phyloP scores from a whole-genome alignment of 345 rosid genomes.

The Gossypium mustelinum region DNA sequence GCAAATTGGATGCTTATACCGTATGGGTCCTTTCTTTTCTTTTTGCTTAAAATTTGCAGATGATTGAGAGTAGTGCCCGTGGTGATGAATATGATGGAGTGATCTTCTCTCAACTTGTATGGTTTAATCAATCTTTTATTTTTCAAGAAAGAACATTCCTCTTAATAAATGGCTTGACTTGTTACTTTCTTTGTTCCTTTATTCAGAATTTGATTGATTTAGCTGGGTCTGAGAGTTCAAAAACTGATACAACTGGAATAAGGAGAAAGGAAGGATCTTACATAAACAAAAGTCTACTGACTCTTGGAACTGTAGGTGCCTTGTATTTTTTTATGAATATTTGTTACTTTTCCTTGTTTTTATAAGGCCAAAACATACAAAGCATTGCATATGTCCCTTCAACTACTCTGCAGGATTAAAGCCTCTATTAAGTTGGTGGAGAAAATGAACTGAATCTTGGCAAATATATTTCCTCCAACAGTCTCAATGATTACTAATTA shows the following conservation, averaged over 20 bases:
- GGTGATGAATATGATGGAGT: slow-evolving; percentile 99
- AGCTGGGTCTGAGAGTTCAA: slow-evolving; percentile 99
- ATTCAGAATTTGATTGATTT: slow-evolving; percentile 93
- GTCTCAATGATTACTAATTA: not conserved
- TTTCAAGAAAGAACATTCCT: slow-evolving; percentile 9
- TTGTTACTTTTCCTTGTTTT: not conserved
- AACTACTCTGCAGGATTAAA: not conserved
- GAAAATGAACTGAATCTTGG: slow-evolving; percentile 9
- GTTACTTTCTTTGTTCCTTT: slow-evolving; percentile 18
- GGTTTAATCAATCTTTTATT: slow-evolving; percentile 24
- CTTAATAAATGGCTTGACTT: slow-evolving; percentile 10
- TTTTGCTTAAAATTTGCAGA: slow-evolving; percentile 48
- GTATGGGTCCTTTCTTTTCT: not conserved
- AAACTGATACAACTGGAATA: slow-evolving; percentile 96
- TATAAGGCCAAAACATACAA: slow-evolving; percentile 3
- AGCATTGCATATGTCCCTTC: not conserved
- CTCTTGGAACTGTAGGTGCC: slow-evolving; percentile 91
- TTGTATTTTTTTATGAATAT: slow-evolving; percentile 6
- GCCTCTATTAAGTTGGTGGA: slow-evolving; percentile 6
- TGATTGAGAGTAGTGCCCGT: slow-evolving; percentile 92
- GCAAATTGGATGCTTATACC: not conserved
- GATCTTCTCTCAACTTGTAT: slow-evolving; percentile 95
- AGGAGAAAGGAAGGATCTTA: slow-evolving; percentile 98
- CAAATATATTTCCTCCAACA: not conserved
- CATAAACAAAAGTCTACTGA: slow-evolving; percentile 98